phyloP scores from a whole-genome alignment of 2,329 filamentous ascomycete genomes.

The Sordariomycetes sp. region DNA sequence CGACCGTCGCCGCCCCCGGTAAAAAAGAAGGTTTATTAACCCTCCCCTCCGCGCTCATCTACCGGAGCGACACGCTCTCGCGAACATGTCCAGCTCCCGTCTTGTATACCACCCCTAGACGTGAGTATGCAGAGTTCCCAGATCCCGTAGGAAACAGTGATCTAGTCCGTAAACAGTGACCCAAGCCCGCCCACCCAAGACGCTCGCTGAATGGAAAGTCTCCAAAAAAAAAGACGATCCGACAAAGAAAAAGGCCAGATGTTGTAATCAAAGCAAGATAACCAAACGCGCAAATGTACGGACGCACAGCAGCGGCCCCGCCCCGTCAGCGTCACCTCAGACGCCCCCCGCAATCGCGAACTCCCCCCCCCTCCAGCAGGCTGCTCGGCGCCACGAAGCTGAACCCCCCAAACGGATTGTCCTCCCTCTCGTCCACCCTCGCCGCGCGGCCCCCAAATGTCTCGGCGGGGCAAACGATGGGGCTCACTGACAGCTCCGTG shows the following conservation, averaged over 20 bases:
- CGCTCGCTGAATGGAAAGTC: background rate
- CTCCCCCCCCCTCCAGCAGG: conserved; percentile 34
- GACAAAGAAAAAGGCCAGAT: background rate
- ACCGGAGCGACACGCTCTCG: background rate
- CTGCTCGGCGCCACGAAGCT: conserved; percentile 49
- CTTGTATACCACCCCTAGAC: background rate
- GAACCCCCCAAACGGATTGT: conserved; percentile 50
- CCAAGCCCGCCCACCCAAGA: background rate
- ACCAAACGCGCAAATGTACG: background rate
- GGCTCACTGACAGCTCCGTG: conserved; percentile 71
- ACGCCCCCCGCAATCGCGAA: conserved; percentile 15
- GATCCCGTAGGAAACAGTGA: background rate
- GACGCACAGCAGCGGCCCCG: background rate
- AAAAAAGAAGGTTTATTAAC: background rate
- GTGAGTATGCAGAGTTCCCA: background rate
- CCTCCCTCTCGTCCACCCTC: conserved; percentile 23
- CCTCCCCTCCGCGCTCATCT: background rate
- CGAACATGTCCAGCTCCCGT: background rate
- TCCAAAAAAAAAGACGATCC: background rate
- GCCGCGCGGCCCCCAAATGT: conserved; percentile 18
- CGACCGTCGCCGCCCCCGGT: background rate
- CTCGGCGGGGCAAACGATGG: conserved; percentile 38
- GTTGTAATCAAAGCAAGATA: background rate
- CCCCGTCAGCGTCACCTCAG: background rate
- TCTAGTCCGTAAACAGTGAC: background rate